Evolutionary conservation across 768 basidiomycete species (phyloP), one percentile per base, ranked within the genome.

Genomic region (Mycena floridula): DNA sequence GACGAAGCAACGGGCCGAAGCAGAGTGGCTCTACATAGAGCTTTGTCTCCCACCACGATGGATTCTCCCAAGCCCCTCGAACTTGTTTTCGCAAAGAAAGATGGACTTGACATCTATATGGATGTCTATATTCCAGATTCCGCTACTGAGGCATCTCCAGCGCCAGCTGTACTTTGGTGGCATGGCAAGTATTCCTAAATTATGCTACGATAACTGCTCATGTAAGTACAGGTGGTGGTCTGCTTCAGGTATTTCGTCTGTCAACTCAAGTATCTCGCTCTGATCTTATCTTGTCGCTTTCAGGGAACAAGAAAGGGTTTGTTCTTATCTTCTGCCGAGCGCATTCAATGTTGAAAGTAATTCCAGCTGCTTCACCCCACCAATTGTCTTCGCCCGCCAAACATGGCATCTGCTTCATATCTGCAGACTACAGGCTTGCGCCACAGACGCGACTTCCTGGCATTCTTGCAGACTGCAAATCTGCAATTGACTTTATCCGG

Each of bases 341-440:
- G 41, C n/a, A 7, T 8, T 15, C n/a, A 5, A 3, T 25, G 23
- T 45, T 23, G 15, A 39, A 15, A 26, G 35, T 42, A 36, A 44
- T 37, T 2, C 18, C 15, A 68, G 65, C 47, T 13, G 41, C 61
- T 2, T 49, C 61, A n/a, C 65, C 68, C 1, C 68, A 69, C 43
- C 64, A 65, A 46, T 55, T 63, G 15, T 39, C 42, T 3, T 62
- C 66, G 3, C 63, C 65, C 3, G 49, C 51, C 4, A 61, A 52
- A 24, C 58, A 67, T 48, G 56, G 59, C 36, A 38, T 66, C 40
- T 61, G 61, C 42, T 35, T 68, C 15, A 49, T 66, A 24, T 65
- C 63, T 18, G 51, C 59, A 9, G 67, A 66, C 48, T 68, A 69
- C 39, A 61, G 66, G 2, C 62, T 66, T 18, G 64, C 66, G 4